Evolutionary conservation across 2,329 filamentous ascomycete genomes (phyloP), one percentile per base, ranked within the genome.

Genomic region (Biscogniauxia marginata): DNA sequence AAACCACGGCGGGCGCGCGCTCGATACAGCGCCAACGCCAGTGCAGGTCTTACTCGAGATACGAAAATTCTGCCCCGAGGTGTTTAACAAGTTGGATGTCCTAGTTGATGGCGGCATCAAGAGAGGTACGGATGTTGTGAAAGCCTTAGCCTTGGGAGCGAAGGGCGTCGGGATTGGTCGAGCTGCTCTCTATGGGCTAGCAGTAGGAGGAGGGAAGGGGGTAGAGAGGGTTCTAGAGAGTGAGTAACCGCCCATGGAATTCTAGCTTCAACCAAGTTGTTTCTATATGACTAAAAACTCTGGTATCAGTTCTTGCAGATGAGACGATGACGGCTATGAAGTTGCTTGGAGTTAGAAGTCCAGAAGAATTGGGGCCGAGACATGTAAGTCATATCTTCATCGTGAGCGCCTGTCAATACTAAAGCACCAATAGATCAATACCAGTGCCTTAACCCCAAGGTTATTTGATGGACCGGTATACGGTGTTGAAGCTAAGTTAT

Each of bases 1-100:
- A 16, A 97, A 97, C 72, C 93, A 97, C 70, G 93, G 93, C 49
- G 93, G 93, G 0, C 82, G 93, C 46, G 90, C 90, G 23, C 77
- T 90, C 49, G 93, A 97, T 43, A 77, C 66, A 67, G 77, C 54
- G 50, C 70, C 62, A 62, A 65, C 72, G 0, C 63, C 72, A 7
- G 65, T 73, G 11, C 58, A 73, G n/a, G 63, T 67, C 0, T 59
- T 74, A 46, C 59, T 74, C 3, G 73, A 75, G 55, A 67, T 74
- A 24, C 66, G 67, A 44, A 65, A 61, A 7, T 57, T 65, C 47
- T 69, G 69, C 9, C 71, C 73, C 2, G 65, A 74, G 30, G 65
- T 71, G 4, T 68, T 75, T 53, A 65, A 69, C 21, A 65, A 57
- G n/a, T 51, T 71, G 7, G 66, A 70, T 44, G 64, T 74, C 9